Conservation (phyloP, 208 protist genomes). For the Leishmania braziliensis region DNA sequence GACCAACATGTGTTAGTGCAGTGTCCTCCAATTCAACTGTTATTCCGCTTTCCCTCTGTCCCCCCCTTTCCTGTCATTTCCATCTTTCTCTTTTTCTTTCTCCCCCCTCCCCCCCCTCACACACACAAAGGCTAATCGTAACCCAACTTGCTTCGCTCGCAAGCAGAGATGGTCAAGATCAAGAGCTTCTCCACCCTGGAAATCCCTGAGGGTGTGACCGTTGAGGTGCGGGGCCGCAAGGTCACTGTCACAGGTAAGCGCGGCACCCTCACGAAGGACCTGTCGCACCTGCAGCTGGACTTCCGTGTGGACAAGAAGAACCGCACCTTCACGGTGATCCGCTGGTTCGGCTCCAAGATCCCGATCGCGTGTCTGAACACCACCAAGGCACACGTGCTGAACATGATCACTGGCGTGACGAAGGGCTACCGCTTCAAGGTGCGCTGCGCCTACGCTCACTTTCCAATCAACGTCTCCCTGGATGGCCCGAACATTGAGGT, state of each 20-base stretch:
- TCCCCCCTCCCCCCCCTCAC: background rate
- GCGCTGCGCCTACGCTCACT: conserved; percentile 99
- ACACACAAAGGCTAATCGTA: background rate
- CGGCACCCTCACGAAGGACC: conserved; percentile 93
- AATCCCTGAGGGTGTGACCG: conserved; percentile 74
- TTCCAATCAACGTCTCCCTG: conserved; percentile 98
- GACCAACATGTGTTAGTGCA: background rate
- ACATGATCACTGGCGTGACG: conserved; percentile 99
- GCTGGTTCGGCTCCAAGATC: conserved; percentile 97
- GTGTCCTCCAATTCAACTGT: background rate
- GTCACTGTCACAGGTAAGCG: conserved; percentile 96
- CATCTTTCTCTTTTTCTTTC: too few species aligned
- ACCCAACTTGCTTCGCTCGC: background rate
- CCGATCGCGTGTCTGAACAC: conserved; percentile 96
- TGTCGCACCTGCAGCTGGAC: conserved; percentile 95
- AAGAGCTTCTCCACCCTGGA: conserved; percentile 61
- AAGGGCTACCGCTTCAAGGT: conserved; percentile 99
- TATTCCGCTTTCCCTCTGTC: background rate
- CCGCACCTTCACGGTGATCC: conserved; percentile 78
- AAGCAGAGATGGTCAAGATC: conserved; percentile 85
- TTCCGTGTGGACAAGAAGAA: conserved; percentile 75
- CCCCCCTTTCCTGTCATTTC: background rate
- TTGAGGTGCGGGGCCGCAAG: conserved; percentile 69
- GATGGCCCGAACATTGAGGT: conserved; percentile 96
- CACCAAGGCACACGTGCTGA: conserved; percentile 95